phyloP scores from a whole-genome alignment of 1,284 basidiomycete species.

The Rhodotorula sp. region DNA sequence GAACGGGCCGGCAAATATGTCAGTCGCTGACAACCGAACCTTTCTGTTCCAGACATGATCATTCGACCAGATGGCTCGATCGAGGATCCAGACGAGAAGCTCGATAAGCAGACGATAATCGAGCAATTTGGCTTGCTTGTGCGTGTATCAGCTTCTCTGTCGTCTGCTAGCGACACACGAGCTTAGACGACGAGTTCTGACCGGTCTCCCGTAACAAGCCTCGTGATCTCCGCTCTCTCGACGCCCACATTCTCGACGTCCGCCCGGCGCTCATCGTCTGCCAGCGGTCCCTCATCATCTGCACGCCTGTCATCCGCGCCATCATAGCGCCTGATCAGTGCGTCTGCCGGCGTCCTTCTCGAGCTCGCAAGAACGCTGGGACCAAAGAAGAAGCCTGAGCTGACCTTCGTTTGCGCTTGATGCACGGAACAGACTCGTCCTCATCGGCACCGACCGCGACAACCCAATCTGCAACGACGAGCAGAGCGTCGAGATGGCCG shows the following conservation, averaged over 20 bases:
- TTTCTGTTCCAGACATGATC: constrained; percentile 52
- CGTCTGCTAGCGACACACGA: no score
- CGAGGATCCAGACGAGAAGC: constrained; percentile 60
- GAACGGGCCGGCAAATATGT: background rate
- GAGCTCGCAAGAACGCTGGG: background rate
- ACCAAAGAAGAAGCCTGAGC: background rate
- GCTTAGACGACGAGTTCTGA: no score
- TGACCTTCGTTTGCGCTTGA: constrained; percentile 1
- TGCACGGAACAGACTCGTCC: constrained; percentile 14
- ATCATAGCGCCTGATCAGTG: constrained; percentile 26
- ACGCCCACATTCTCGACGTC: constrained; percentile 39
- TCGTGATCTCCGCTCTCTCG: constrained; percentile 36
- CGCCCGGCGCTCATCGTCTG: constrained; percentile 32
- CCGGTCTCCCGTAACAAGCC: background rate
- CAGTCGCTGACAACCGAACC: background rate
- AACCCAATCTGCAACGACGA: constrained; percentile 35
- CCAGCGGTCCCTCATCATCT: constrained; percentile 23
- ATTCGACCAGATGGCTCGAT: constrained; percentile 69
- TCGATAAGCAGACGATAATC: constrained; percentile 46
- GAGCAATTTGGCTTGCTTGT: constrained; percentile 23
- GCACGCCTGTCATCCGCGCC: constrained; percentile 33
- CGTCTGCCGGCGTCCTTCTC: background rate
- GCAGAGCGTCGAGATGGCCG: constrained; percentile 15
- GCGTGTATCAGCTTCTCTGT: background rate
- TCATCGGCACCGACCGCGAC: constrained; percentile 27